Percentiles rank a stretch among this genome's conserved stretches.
Evolutionary conservation across 208 protist genomes (phyloP).

Genomic region (Acanthamoeba sp.): DNA sequence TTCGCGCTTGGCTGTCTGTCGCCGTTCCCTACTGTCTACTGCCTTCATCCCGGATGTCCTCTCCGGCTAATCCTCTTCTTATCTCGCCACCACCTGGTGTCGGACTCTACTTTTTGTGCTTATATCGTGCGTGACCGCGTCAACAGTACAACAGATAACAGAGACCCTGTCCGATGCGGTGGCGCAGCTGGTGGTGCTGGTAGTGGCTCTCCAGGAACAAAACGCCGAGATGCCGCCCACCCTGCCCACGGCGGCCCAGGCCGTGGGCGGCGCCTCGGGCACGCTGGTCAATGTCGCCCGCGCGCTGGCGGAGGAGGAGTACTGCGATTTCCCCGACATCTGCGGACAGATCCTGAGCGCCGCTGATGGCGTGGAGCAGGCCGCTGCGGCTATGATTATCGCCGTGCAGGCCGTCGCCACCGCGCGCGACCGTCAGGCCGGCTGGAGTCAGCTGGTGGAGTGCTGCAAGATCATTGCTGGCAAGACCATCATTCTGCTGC

Average conservation of each 20-base stretch:
- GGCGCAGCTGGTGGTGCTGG: slow-evolving; percentile 71
- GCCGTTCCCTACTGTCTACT: no score
- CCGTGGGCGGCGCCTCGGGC: slow-evolving; percentile 11
- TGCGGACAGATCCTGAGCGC: slow-evolving; percentile 16
- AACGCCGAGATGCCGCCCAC: slow-evolving; percentile 66
- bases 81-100: background rate
- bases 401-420: slow-evolving; percentile 33
- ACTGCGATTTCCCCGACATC: slow-evolving; percentile 67
- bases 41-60: no score
- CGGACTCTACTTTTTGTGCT: background rate
- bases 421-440: slow-evolving; percentile 38
- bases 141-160: slow-evolving; percentile 76
- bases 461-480: slow-evolving; percentile 71
- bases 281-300: slow-evolving; percentile 57
- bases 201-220: slow-evolving; percentile 72
- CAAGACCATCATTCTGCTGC: slow-evolving; percentile 75
- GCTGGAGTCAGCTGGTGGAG: slow-evolving; percentile 68
- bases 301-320: slow-evolving; percentile 58
- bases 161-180: slow-evolving; percentile 73
- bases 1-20: no score
- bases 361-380: slow-evolving; percentile 66
- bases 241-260: slow-evolving; percentile 32
- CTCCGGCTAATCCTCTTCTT: no score
- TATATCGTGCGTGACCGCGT: background rate
- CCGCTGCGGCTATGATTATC: background rate